Conservation (phyloP, 441 rosid genomes). For the Gossypium trilobum region DNA sequence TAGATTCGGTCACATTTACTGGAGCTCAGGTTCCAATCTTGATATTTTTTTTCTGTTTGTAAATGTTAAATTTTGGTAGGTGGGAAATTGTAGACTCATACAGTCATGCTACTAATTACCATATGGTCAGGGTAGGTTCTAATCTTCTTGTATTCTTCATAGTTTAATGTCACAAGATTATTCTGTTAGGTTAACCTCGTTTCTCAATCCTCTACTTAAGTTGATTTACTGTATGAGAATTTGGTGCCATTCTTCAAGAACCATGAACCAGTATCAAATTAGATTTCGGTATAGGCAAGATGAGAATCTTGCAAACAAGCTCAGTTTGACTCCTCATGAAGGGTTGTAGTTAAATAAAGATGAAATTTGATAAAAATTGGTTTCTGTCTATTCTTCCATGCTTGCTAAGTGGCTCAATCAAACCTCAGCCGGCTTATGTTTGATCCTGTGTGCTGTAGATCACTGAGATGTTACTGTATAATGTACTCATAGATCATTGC, state of each 20-base stretch:
- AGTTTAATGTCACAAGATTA: neutral
- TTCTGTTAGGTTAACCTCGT: neutral
- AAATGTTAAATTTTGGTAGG: conserved; percentile 6
- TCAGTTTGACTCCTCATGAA: neutral
- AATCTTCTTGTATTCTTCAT: neutral
- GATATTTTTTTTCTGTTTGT: conserved; percentile 9
- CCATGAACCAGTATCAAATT: neutral
- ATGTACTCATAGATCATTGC: neutral
- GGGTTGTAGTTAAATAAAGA: neutral
- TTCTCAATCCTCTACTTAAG: neutral
- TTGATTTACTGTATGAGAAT: neutral
- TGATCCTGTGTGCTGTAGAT: neutral
- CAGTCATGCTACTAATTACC: neutral
- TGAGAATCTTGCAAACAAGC: neutral
- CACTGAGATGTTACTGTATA: neutral
- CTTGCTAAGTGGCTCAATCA: neutral
- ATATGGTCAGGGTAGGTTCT: neutral
- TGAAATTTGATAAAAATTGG: neutral
- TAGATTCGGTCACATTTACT: conserved; percentile 72
- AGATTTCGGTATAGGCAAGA: neutral
- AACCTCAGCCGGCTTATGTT: neutral
- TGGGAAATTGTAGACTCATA: neutral
- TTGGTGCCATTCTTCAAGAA: neutral
- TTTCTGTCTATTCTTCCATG: neutral
- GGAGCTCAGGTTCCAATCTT: conserved; percentile 68